These are phyloP conservation scores for Physcomitrellopsis africana DNA, from an alignment of 225 moss, liverwort and hornwort species.

Conservation along the genomic window DNA sequence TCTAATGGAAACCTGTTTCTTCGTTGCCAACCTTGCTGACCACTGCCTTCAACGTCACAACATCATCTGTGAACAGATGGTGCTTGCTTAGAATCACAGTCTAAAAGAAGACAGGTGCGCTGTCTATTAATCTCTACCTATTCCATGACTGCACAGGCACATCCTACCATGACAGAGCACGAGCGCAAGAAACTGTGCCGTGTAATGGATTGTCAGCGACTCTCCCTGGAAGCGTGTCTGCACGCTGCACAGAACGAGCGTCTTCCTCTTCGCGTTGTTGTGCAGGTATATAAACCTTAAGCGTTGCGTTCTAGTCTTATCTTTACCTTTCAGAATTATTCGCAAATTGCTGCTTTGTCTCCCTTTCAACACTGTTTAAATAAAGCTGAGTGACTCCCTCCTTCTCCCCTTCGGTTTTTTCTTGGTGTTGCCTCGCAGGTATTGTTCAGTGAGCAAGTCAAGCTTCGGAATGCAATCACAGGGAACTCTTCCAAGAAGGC, in stretches of 20 bases:
- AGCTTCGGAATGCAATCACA: slow-evolving; percentile 78
- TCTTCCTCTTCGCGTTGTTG: slow-evolving; percentile 87
- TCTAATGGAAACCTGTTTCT: slow-evolving; percentile 28
- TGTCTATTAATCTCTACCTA: slow-evolving; percentile 11
- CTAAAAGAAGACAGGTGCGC: too few relatives aligned
- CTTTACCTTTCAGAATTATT: too few relatives aligned
- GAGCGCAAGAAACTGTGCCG: slow-evolving; percentile 91
- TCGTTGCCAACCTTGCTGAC: slow-evolving; percentile 33
- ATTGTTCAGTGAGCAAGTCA: slow-evolving; percentile 90
- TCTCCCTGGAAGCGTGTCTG: slow-evolving; percentile 89
- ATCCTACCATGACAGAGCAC: slow-evolving; percentile 79
- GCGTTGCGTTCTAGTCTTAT: too few relatives aligned
- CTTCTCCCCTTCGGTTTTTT: background rate
- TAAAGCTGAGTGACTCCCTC: too few relatives aligned
- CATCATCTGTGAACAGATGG: slow-evolving; percentile 31
- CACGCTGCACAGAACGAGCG: slow-evolving; percentile 97
- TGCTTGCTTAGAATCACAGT: background rate
- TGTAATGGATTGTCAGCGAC: slow-evolving; percentile 83
- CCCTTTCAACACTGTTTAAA: too few relatives aligned
- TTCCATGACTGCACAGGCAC: slow-evolving; percentile 60
- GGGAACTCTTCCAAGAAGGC: slow-evolving; percentile 48
- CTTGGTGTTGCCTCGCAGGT: slow-evolving; percentile 32
- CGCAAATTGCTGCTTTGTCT: too few relatives aligned
- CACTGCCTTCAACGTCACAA: slow-evolving; percentile 32
- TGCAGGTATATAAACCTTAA: slow-evolving; percentile 53